Evolutionary conservation across 768 basidiomycete species (phyloP).

Genomic region (Amylocystis lapponica): DNA sequence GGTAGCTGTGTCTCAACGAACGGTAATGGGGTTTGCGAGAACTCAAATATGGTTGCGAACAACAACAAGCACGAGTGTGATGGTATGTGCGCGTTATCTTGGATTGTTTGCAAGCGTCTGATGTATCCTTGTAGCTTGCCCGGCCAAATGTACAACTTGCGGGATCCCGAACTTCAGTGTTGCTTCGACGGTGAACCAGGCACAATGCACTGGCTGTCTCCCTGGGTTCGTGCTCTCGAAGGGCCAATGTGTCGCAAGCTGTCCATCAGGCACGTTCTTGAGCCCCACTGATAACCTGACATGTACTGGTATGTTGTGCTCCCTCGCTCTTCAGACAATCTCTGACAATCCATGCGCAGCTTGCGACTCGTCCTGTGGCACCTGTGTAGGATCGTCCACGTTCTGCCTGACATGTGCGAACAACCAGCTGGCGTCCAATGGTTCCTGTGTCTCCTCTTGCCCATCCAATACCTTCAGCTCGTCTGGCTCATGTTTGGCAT

Average conservation of each 20-base stretch:
- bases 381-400: slow-evolving; percentile 59
- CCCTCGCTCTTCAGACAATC: not conserved
- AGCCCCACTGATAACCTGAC: slow-evolving; percentile 67
- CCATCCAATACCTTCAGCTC: slow-evolving; percentile 67
- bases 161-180: slow-evolving; percentile 65
- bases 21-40: slow-evolving; percentile 66
- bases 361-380: slow-evolving; percentile 68
- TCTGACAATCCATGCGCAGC: slow-evolving; percentile 30
- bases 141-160: slow-evolving; percentile 77
- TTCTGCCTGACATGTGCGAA: slow-evolving; percentile 73
- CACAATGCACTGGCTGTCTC: slow-evolving; percentile 74
- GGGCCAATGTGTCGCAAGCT: slow-evolving; percentile 63
- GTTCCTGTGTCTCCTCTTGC: slow-evolving; percentile 72
- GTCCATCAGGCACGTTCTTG: slow-evolving; percentile 70
- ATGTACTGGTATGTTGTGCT: slow-evolving; percentile 55
- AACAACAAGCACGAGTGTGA: slow-evolving; percentile 83
- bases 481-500: slow-evolving; percentile 60
- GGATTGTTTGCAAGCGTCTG: not conserved
- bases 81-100: slow-evolving; percentile 50
- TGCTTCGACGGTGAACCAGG: slow-evolving; percentile 56
- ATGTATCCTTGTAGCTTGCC: slow-evolving; percentile 51
- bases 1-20: slow-evolving; percentile 67
- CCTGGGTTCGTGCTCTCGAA: slow-evolving; percentile 69
- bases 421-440: slow-evolving; percentile 60
- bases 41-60: slow-evolving; percentile 67